A percentile compares a stretch with the other conserved stretches of the same genome.
These are phyloP conservation scores for Saksenaea vasiformis DNA, from an alignment of 371 early-diverging fungal genomes.

Conservation along the genomic window DNA sequence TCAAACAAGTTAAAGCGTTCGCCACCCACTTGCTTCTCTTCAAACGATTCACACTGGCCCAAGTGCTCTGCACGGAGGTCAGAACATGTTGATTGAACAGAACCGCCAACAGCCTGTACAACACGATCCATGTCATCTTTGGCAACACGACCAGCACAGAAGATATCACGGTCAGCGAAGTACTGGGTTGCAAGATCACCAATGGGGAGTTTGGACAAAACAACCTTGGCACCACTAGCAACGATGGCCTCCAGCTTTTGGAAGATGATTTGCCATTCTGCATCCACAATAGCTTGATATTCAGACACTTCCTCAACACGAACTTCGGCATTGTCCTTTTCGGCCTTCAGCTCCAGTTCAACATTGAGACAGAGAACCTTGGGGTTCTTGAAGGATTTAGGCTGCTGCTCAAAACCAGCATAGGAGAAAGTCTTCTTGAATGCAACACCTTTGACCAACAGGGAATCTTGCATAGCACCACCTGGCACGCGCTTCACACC, in stretches of 20 bases:
- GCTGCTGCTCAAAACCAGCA: constrained; percentile 99
- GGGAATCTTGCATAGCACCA: constrained; percentile 98
- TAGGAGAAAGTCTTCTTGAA: constrained; percentile 99
- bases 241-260: constrained; percentile 98
- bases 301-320: constrained; percentile 95
- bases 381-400: constrained; percentile 95
- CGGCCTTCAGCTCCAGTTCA: constrained; percentile 99
- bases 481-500: constrained; percentile 99
- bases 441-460: constrained; percentile 96
- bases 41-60: constrained; percentile 92
- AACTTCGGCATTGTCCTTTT: constrained; percentile 99
- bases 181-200: constrained; percentile 99
- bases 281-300: constrained; percentile 99
- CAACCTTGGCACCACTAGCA: constrained; percentile 98
- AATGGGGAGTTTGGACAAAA: constrained; percentile 98
- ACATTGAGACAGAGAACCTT: constrained; percentile 96
- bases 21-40: constrained; percentile 98
- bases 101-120: constrained; percentile 95
- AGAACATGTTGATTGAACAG: constrained; percentile 90
- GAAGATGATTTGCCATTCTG: constrained; percentile 99
- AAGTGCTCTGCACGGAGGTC: constrained; percentile 84
- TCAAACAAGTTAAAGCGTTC: constrained; percentile 98
- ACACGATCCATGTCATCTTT: constrained; percentile 94
- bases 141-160: constrained; percentile 99
- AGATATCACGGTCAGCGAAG: constrained; percentile 99